Evolutionary conservation across 2,329 filamentous ascomycete genomes (phyloP).

Genomic region (Cadophora luteo-olivacea): DNA sequence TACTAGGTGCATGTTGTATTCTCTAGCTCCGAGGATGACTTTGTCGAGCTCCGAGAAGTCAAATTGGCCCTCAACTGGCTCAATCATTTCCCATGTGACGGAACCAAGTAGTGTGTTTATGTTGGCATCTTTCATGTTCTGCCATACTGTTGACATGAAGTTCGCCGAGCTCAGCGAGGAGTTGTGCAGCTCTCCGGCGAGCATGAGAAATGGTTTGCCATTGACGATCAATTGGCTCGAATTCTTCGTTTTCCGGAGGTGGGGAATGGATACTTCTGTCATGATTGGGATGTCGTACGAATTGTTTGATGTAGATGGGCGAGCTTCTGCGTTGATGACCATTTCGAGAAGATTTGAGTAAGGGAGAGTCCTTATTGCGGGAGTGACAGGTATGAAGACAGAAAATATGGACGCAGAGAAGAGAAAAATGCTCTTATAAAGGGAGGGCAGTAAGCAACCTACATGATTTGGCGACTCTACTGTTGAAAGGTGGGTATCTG

Average conservation of each 20-base stretch:
- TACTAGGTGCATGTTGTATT: slow-evolving; percentile 46
- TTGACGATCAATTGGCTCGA: slow-evolving; percentile 48
- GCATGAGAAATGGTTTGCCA: slow-evolving; percentile 47
- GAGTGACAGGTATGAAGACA: background rate
- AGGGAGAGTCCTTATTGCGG: no score
- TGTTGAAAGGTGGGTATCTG: no score
- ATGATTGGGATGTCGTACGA: slow-evolving; percentile 1
- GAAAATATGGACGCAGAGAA: background rate
- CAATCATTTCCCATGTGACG: slow-evolving; percentile 49
- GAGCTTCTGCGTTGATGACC: slow-evolving; percentile 9
- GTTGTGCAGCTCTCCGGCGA: slow-evolving; percentile 47
- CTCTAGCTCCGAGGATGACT: slow-evolving; percentile 44
- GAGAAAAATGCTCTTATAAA: background rate
- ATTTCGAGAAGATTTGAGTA: background rate
- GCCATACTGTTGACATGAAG: slow-evolving; percentile 44
- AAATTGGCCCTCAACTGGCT: slow-evolving; percentile 47
- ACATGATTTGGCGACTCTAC: background rate
- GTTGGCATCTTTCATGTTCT: slow-evolving; percentile 44
- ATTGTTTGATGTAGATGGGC: background rate
- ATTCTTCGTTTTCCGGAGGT: slow-evolving; percentile 29
- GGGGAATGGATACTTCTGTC: slow-evolving; percentile 20
- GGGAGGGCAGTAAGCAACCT: background rate
- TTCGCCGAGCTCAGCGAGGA: slow-evolving; percentile 46
- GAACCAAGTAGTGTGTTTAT: slow-evolving; percentile 49
- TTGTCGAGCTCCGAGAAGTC: slow-evolving; percentile 47